Base-by-base conservation (phyloP, 805 yeast species). In the Sugiyamaella marilandica region DNA sequence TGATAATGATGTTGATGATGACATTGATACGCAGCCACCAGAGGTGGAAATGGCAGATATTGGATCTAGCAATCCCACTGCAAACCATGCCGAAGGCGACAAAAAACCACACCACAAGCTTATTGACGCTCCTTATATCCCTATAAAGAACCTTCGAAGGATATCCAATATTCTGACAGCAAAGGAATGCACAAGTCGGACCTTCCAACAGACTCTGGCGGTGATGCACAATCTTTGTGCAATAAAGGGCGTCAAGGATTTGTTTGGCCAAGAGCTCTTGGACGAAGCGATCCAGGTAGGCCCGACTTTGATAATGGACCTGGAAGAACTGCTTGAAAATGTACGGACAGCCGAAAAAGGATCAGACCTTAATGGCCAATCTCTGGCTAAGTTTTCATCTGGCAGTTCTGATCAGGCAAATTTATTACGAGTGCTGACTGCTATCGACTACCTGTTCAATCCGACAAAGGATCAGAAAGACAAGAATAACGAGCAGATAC, bases 341-440 rank as follows among this genome's bases (percentile, higher is more conserved):
- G 73, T 86, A 33, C 54, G 66, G 16, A 62, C 64, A 1, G 65
- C 70, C 18, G 49, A 60, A 39, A 72, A 66, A 33, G 74, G 73
- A 2, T 73, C 73, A 26, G 81, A 79, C 26, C 73, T 81, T 29
- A 79, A 77, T 45, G 75, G 78, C 19, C 80, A 78, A 24, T 70
- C 82, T 2, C 74, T 90, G 55, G 70, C 79, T 26, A 81, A 80
- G 59, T 87, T 91, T 63, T 86, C 94, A 1, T 79, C 88, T 0
- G 80, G 90, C 1, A 81, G 86, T 41, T 86, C 96, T 0, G 90
- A 86, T 55, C 98, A 94, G 65, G 87, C 97, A 7, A 90, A 89
- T 62, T 69, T 94, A n/a, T 72, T 92, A 51, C 77, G 96, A 49
- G 83, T 89, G 2, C 73, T 91, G 55, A 90, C 97, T 0, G 96